Evolutionary conservation across 2,329 filamentous ascomycete genomes (phyloP), one percentile per base, ranked within the genome.

Genomic region (Penicillium sp.): DNA sequence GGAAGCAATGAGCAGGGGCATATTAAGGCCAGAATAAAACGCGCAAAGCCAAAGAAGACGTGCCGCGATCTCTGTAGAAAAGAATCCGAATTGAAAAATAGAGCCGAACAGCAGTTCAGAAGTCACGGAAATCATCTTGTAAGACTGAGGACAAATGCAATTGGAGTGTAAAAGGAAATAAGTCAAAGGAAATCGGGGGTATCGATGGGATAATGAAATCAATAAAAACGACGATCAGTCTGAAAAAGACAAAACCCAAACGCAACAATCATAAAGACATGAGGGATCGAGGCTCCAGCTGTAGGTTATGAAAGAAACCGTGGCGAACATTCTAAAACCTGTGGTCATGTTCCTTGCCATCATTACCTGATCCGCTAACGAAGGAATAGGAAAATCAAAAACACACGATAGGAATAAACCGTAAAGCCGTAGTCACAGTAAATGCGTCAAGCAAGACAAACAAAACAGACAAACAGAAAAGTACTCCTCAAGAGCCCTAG

Each of bases 151-250:
- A 16, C 1, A 52, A 43, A 31, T 24, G 19, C 11, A 45, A 41
- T 41, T 9, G 39, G 19, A 19, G n/a, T 43, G 24, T 33, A 22
- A 43, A 39, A 35, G 21, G 46, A 11, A 27, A 33, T 21, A 53
- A 14, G 26, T 29, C n/a, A 24, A 46, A 53, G 24, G 27, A 27
- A 53, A 53, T 35, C 39, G 27, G 39, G 46, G 70, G 70, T 73
- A 73, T 73, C 70, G 69, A 71, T 65, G 63, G 61, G 64, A 63
- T 61, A 61, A 62, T 52, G 61, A 57, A 61, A 60, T 56, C 41
- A 57, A 56, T 39, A 57, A 24, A 8, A 51, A 58, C 56, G 46
- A 52, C 46, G 53, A 61, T 41, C 51, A 55, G 62, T 53, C 47
- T 39, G 41, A 56, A 57, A 62, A 53, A 55, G 51, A 58, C 52